phyloP scores from a whole-genome alignment of 345 rosid genomes.

The Ceriops decandra region DNA sequence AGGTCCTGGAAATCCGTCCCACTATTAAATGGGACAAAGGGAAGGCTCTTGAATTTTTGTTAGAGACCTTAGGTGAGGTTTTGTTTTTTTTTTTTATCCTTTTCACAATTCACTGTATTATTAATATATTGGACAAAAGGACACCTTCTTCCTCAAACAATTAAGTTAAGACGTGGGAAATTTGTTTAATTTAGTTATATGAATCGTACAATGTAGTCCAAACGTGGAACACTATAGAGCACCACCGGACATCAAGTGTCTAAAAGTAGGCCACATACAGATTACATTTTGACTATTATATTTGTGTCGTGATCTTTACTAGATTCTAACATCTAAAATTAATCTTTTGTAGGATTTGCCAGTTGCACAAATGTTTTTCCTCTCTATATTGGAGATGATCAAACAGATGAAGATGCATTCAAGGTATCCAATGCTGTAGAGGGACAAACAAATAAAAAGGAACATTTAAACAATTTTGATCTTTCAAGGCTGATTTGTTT shows the following conservation, averaged over 20 bases:
- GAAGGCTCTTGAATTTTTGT: slow-evolving; percentile 75
- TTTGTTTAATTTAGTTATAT: not conserved
- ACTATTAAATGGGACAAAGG: slow-evolving; percentile 84
- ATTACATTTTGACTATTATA: too few species aligned
- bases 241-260: not conserved
- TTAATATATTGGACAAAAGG: too few species aligned
- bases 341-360: not conserved
- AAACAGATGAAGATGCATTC: slow-evolving; percentile 50
- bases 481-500: not conserved
- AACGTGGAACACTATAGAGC: not conserved
- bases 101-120: too few species aligned
- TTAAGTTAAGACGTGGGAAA: not conserved
- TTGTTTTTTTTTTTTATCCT: not conserved
- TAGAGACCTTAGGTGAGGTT: slow-evolving; percentile 58
- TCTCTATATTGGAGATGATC: not conserved
- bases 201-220: not conserved
- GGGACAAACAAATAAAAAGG: not conserved
- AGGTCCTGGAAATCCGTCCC: slow-evolving; percentile 84
- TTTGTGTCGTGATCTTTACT: not conserved
- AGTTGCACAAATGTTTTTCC: slow-evolving; percentile 1
- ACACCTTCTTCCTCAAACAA: too few species aligned
- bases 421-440: slow-evolving; percentile 38
- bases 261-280: not conserved
- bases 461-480: too few species aligned
- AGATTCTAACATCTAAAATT: not conserved